These are phyloP conservation scores for Moniliophthora roreri DNA, from an alignment of 1,284 basidiomycete genomes.

Conservation along the genomic window DNA sequence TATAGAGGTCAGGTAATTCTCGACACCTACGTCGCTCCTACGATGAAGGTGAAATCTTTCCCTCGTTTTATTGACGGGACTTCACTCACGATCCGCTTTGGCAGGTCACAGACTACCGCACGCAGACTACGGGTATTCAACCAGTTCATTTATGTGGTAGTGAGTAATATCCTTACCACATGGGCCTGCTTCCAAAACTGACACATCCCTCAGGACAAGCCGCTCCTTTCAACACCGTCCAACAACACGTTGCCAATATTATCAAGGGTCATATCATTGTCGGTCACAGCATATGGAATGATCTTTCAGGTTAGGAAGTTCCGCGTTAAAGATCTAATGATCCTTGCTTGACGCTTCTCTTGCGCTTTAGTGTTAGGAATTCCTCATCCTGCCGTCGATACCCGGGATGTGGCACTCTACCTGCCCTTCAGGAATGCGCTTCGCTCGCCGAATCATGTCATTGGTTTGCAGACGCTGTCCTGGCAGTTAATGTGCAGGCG, in stretches of 20 bases:
- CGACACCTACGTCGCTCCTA: slow-evolving; percentile 65
- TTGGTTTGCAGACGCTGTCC: slow-evolving; percentile 73
- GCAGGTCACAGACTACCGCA: slow-evolving; percentile 73
- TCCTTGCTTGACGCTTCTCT: slow-evolving; percentile 12
- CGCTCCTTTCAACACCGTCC: slow-evolving; percentile 57
- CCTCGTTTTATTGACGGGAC: neutral
- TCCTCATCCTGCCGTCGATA: slow-evolving; percentile 74
- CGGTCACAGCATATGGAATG: slow-evolving; percentile 76
- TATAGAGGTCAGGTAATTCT: slow-evolving; percentile 58
- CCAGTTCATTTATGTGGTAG: slow-evolving; percentile 50
- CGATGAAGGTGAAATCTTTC: slow-evolving; percentile 41
- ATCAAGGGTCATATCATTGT: slow-evolving; percentile 69
- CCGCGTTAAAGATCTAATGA: slow-evolving; percentile 9
- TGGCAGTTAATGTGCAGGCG: slow-evolving; percentile 79
- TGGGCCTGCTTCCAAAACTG: neutral
- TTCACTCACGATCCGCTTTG: neutral
- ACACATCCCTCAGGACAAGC: slow-evolving; percentile 39
- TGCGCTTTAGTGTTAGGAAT: slow-evolving; percentile 69
- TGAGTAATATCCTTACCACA: slow-evolving; percentile 26
- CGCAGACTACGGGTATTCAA: slow-evolving; percentile 68
- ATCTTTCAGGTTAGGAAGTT: slow-evolving; percentile 60
- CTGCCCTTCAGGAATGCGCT: slow-evolving; percentile 74
- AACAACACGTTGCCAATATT: slow-evolving; percentile 59
- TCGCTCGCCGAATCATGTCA: slow-evolving; percentile 58
- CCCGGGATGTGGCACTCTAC: slow-evolving; percentile 80